A percentile compares a stretch with the other conserved stretches of the same genome.
Evolutionary conservation across 2,329 filamentous ascomycete genomes (phyloP).

Genomic region (Ceratocystis ficicola): DNA sequence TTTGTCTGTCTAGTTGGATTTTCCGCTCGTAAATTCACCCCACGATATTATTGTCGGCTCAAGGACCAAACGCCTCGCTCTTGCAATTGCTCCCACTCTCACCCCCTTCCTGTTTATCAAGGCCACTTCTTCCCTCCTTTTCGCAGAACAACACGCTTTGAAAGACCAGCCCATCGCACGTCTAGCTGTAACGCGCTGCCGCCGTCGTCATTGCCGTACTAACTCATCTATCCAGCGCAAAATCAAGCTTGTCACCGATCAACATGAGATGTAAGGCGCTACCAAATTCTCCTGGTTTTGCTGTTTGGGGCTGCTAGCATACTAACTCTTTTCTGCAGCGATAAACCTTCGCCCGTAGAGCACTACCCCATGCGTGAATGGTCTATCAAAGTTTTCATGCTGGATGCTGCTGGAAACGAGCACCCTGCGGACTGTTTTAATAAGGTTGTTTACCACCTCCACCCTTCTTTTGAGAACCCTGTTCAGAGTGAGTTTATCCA

Average conservation of each 20-base stretch:
- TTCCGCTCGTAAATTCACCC: background rate
- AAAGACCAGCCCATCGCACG: background rate
- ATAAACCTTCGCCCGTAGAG: slow-evolving; percentile 68
- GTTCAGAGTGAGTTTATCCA: slow-evolving; percentile 58
- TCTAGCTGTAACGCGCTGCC: background rate
- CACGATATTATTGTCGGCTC: background rate
- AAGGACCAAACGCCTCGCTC: background rate
- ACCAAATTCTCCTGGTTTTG: background rate
- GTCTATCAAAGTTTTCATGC: slow-evolving; percentile 72
- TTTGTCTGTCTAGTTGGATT: too few species aligned
- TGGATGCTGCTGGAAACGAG: slow-evolving; percentile 79
- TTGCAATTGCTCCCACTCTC: background rate
- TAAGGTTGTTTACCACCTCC: slow-evolving; percentile 84
- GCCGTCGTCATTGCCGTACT: background rate
- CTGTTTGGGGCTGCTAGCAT: background rate
- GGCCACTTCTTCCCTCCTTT: background rate
- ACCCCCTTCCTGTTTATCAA: background rate
- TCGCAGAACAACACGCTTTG: background rate
- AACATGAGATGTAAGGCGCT: slow-evolving; percentile 66
- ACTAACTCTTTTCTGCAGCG: slow-evolving; percentile 36
- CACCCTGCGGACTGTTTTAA: slow-evolving; percentile 74
- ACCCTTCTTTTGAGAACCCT: slow-evolving; percentile 83
- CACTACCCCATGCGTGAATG: slow-evolving; percentile 89
- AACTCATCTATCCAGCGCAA: slow-evolving; percentile 52
- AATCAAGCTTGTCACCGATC: slow-evolving; percentile 87